phyloP scores from a whole-genome alignment of 306 rosid species.

The Rosa chinensis region DNA sequence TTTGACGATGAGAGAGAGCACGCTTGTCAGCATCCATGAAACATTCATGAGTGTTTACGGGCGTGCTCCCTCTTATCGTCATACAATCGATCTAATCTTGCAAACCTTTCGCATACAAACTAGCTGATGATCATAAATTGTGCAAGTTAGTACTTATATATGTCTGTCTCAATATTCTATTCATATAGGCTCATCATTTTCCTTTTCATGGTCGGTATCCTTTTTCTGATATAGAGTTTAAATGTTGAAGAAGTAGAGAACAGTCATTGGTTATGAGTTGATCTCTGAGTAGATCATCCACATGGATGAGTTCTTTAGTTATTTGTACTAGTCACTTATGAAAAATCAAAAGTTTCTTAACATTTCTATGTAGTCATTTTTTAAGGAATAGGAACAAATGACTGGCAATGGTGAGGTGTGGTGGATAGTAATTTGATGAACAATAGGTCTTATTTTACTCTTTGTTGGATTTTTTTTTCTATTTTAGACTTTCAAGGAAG shows the following conservation, averaged over 20 bases:
- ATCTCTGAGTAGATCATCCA: too few relatives aligned
- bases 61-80: constrained; percentile 37
- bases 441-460: not conserved
- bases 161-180: not conserved
- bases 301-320: too few relatives aligned
- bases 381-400: too few relatives aligned
- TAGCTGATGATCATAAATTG: not conserved
- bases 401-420: not conserved
- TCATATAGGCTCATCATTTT: not conserved
- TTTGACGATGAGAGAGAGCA: constrained; percentile 41
- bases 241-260: not conserved
- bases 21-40: constrained; percentile 29
- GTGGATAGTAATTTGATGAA: not conserved
- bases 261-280: too few relatives aligned
- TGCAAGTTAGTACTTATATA: not conserved
- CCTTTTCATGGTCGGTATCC: not conserved
- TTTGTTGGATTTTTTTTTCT: too few relatives aligned
- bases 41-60: constrained; percentile 21
- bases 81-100: not conserved
- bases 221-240: too few relatives aligned
- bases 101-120: not conserved
- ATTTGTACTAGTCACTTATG: too few relatives aligned
- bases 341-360: too few relatives aligned
- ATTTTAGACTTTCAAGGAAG: too few relatives aligned
- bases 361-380: not conserved